phyloP scores from a whole-genome alignment of 2,329 filamentous ascomycete species.

The Trichoderma oligosporum region DNA sequence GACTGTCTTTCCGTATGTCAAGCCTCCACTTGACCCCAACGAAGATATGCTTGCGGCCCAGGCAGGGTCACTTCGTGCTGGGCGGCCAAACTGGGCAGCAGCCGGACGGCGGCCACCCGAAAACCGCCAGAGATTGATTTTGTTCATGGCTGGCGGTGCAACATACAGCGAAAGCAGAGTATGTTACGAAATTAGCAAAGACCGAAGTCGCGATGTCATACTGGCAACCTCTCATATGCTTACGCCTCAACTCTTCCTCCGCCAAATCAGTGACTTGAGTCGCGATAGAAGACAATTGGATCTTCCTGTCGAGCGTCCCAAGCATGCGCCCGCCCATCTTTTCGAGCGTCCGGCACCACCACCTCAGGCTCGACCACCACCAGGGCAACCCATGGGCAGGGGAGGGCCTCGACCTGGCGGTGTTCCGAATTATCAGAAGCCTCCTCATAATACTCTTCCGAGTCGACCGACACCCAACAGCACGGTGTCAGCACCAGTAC shows the following conservation, averaged over 20 bases:
- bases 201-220: slow-evolving; percentile 76
- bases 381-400: slow-evolving; percentile 10
- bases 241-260: slow-evolving; percentile 75
- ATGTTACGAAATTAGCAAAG: slow-evolving; percentile 80
- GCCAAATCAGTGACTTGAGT: slow-evolving; percentile 76
- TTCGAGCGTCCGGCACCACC: slow-evolving; percentile 67
- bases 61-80: slow-evolving; percentile 77
- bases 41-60: slow-evolving; percentile 54
- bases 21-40: slow-evolving; percentile 62
- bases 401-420: slow-evolving; percentile 22
- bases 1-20: slow-evolving; percentile 66
- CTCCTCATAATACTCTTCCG: slow-evolving; percentile 29
- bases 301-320: slow-evolving; percentile 75
- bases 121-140: slow-evolving; percentile 83
- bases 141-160: slow-evolving; percentile 93
- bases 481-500: slow-evolving; percentile 36
- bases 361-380: slow-evolving; percentile 34
- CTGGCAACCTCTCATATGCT: slow-evolving; percentile 91
- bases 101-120: slow-evolving; percentile 69
- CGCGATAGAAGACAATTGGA: slow-evolving; percentile 71
- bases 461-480: slow-evolving; percentile 27
- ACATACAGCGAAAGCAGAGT: slow-evolving; percentile 86
- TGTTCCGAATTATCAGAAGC: slow-evolving; percentile 25
- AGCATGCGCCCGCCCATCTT: slow-evolving; percentile 77
- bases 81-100: slow-evolving; percentile 93